phyloP scores from a whole-genome alignment of 2,329 filamentous ascomycete species.

The Apiospora marii region DNA sequence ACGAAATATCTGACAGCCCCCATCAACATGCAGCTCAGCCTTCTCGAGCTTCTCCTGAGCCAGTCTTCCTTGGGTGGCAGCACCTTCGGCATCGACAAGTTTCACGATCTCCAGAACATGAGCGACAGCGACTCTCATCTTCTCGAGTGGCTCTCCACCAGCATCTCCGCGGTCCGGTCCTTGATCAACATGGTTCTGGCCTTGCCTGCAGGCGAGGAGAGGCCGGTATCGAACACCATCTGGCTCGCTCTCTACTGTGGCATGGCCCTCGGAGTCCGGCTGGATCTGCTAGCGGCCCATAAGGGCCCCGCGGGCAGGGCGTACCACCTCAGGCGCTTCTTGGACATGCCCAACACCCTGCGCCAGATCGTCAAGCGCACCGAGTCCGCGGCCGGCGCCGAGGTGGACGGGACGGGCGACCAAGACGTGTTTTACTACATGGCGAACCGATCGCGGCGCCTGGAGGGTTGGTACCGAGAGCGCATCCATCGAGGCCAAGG shows the following conservation, averaged over 20 bases:
- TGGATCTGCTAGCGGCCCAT: background rate
- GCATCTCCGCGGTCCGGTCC: background rate
- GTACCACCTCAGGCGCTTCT: background rate
- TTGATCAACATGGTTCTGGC: background rate
- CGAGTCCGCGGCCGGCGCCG: background rate
- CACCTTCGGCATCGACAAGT: background rate
- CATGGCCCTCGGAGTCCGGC: background rate
- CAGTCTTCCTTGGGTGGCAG: background rate
- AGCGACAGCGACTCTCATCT: background rate
- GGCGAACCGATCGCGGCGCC: background rate
- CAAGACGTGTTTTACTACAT: background rate
- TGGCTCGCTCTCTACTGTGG: background rate
- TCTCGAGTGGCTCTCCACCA: background rate
- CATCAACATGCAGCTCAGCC: background rate
- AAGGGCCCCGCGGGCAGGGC: background rate
- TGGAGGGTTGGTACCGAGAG: background rate
- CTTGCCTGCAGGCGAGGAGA: background rate
- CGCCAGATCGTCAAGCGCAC: background rate
- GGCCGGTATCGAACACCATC: background rate
- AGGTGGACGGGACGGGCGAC: background rate
- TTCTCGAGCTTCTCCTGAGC: background rate
- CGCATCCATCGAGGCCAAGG: background rate
- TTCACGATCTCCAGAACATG: background rate
- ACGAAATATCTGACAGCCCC: background rate
- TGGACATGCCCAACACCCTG: background rate